Evolutionary conservation across 169 alveolate genomes (phyloP).

Genomic region (Cryptosporidium felis): DNA sequence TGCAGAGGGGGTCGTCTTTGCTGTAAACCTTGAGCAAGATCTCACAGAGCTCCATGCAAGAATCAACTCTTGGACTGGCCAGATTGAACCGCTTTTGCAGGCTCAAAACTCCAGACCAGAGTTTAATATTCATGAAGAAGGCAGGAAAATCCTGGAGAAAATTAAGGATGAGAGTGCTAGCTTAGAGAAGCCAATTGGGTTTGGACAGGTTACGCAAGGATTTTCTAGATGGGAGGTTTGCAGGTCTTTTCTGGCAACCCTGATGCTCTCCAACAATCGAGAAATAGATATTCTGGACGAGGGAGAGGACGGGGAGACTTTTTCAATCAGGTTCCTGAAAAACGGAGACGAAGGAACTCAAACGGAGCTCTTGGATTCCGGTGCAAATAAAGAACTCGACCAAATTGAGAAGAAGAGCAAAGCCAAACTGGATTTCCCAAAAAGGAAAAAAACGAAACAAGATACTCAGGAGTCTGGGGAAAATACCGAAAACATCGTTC

Average conservation of each 20-base stretch:
- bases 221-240: constrained; percentile 47
- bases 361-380: not conserved
- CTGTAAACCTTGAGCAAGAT: not conserved
- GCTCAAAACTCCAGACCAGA: constrained; percentile 51
- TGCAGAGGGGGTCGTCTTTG: too few relatives aligned
- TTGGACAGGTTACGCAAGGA: constrained; percentile 11
- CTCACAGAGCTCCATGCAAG: constrained; percentile 27
- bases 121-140: constrained; percentile 32
- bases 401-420: not conserved
- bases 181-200: not conserved
- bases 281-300: constrained; percentile 34
- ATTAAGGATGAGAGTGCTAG: not conserved
- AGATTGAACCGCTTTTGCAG: constrained; percentile 33
- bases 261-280: constrained; percentile 48
- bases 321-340: not conserved
- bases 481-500: not conserved
- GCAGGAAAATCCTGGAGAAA: constrained; percentile 17
- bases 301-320: not conserved
- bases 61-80: constrained; percentile 40
- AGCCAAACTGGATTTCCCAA: constrained; percentile 19
- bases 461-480: not conserved
- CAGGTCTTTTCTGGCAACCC: constrained; percentile 59
- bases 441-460: constrained; percentile 31
- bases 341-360: not conserved
- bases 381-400: not conserved